Conservation (phyloP, 176 grass and related monocot genomes). For the Luzula sylvatica region DNA sequence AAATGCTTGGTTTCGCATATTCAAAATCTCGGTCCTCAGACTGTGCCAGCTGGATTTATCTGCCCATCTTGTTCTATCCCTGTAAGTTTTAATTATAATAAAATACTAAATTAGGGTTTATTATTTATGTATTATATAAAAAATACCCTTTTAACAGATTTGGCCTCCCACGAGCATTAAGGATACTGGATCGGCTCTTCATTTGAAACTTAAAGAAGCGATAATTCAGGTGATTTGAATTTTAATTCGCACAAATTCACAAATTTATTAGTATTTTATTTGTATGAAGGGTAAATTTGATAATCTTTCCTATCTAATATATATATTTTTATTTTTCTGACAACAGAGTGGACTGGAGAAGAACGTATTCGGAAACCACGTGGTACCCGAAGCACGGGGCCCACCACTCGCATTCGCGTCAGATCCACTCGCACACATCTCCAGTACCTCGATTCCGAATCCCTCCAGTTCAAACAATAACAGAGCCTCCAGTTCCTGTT, state of each 20-base stretch:
- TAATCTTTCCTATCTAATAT: neutral
- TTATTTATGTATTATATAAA: neutral
- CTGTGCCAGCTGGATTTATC: conserved; percentile 77
- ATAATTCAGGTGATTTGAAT: conserved; percentile 67
- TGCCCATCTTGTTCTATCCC: conserved; percentile 74
- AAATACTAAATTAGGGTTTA: neutral
- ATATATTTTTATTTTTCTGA: neutral
- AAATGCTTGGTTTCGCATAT: conserved; percentile 84
- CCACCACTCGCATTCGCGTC: conserved; percentile 78
- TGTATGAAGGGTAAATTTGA: conserved; percentile 13
- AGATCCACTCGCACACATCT: conserved; percentile 55
- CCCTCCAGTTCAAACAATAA: conserved; percentile 18
- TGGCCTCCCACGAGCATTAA: conserved; percentile 97
- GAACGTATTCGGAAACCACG: conserved; percentile 96
- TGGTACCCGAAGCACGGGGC: conserved; percentile 36
- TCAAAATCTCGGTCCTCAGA: conserved; percentile 63
- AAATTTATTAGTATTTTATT: no score
- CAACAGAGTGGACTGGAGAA: conserved; percentile 81
- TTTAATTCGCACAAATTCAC: no score
- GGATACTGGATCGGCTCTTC: conserved; percentile 80
- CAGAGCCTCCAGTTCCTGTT: conserved; percentile 27
- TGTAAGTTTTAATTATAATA: conserved; percentile 39
- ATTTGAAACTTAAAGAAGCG: conserved; percentile 75
- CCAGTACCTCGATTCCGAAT: no score
- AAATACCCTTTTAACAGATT: conserved; percentile 32